Percentiles rank a stretch among this genome's conserved stretches.
Conservation (phyloP, 164 flowering plant genomes). For the Dillenia suffruticosa region DNA sequence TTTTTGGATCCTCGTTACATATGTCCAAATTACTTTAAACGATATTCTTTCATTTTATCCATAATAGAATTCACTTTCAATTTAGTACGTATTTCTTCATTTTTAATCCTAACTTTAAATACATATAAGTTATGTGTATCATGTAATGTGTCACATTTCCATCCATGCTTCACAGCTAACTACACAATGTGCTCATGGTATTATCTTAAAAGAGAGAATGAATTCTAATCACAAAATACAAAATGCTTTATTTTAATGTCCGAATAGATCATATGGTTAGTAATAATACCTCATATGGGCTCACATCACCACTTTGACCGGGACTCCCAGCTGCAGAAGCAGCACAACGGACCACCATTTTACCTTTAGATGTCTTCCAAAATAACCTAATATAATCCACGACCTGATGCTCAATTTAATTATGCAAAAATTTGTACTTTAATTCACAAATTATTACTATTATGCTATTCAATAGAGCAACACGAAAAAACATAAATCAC, state of each 20-base stretch:
- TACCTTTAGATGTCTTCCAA: constrained; percentile 15
- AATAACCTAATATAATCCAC: constrained; percentile 31
- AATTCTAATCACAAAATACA: constrained; percentile 1
- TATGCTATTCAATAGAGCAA: too few relatives aligned
- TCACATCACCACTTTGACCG: constrained; percentile 43
- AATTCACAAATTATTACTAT: neutral
- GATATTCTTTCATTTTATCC: too few relatives aligned
- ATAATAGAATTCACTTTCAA: too few relatives aligned
- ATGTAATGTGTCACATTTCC: too few relatives aligned
- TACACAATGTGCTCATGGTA: too few relatives aligned
- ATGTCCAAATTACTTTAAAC: too few relatives aligned
- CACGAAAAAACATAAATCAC: neutral
- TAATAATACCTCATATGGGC: constrained; percentile 73
- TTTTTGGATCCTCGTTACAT: too few relatives aligned
- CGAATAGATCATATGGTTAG: neutral
- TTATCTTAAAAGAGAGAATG: neutral
- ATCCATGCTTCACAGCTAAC: too few relatives aligned
- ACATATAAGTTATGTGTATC: too few relatives aligned
- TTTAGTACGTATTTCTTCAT: too few relatives aligned
- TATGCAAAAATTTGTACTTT: neutral
- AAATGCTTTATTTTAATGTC: neutral
- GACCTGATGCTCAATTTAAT: neutral
- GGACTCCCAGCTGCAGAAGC: constrained; percentile 85
- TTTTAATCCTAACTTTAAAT: too few relatives aligned
- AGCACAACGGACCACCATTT: constrained; percentile 39